phyloP scores from a whole-genome alignment of 768 basidiomycete genomes.

The Dictyophora rubrovolvata region DNA sequence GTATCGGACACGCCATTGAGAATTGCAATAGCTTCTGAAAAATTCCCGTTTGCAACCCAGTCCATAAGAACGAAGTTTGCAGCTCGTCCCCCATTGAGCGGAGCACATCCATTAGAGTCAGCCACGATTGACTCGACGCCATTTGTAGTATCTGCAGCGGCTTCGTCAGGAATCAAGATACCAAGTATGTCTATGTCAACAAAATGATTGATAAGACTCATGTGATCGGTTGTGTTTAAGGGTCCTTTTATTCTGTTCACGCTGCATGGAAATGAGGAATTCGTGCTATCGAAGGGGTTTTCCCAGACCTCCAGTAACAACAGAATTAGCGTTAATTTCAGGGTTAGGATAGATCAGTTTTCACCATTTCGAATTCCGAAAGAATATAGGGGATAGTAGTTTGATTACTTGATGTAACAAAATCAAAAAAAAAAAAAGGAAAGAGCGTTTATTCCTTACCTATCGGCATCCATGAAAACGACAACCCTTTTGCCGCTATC shows the following conservation, averaged over 20 bases:
- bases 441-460: neutral
- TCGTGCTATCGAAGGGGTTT: constrained; percentile 41
- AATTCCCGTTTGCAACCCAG: constrained; percentile 39
- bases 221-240: constrained; percentile 38
- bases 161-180: constrained; percentile 22
- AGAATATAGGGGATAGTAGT: constrained; percentile 29
- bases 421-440: constrained; percentile 1
- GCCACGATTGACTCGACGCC: constrained; percentile 25
- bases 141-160: constrained; percentile 22
- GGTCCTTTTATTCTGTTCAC: constrained; percentile 44
- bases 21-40: constrained; percentile 28
- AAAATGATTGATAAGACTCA: constrained; percentile 51
- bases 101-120: constrained; percentile 34
- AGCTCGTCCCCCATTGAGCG: constrained; percentile 32
- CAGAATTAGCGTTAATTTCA: neutral
- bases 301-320: constrained; percentile 38
- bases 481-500: constrained; percentile 49
- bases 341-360: neutral
- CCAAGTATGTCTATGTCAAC: constrained; percentile 32
- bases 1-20: neutral
- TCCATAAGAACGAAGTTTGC: constrained; percentile 47
- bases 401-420: neutral
- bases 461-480: constrained; percentile 42
- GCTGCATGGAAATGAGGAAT: constrained; percentile 41
- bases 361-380: constrained; percentile 46